Evolutionary conservation across 106 monocot species (phyloP), one percentile per base, ranked within the genome.

Genomic region (Dendrobium catenatum): DNA sequence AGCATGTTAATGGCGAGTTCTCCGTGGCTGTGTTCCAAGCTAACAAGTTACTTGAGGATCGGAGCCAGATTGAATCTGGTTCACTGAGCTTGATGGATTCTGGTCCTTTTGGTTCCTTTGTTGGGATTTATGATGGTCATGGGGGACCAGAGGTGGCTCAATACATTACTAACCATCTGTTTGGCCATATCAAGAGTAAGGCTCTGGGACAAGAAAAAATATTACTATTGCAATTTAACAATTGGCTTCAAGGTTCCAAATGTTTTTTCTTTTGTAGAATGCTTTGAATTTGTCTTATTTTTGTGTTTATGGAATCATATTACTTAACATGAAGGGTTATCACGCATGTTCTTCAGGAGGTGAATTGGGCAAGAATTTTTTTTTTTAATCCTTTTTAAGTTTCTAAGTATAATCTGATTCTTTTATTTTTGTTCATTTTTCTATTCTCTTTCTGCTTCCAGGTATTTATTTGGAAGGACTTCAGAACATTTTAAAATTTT

Each of bases 121-220:
- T 85, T 8, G 85, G 85, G 9, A 33, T 85, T 55, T 85, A 85
- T 78, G 85, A 85, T 77, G 85, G 85, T 1, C 85, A 85, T 46
- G 85, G 85, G 4, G 85, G 85, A 27, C 78, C 81, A 1, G 85
- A 85, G 79, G 78, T 82, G 4, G 68, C 85, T 17, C 68, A 73
- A 81, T 85, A 85, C 47, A 75, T 85, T 33, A 79, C 72, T 70
- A 47, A 85, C 20, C 81, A 85, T 81, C 82, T 85, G 51, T 85
- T 82, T 70, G 17, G 55, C 20, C 85, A 85, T 64, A 72, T 85
- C 43, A 81, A 78, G 82, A 81, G 85, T 85, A 82, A 82, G 72
- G 51, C 20, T 74, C 74, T 72, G 37, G 6, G 37, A 72, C 33
- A 40, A 72, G 72, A 72, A 15, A 11, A 37, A 9, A 17, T 72